Base-by-base conservation (phyloP, 2,329 filamentous ascomycete species). In the Colletotrichum sp. region DNA sequence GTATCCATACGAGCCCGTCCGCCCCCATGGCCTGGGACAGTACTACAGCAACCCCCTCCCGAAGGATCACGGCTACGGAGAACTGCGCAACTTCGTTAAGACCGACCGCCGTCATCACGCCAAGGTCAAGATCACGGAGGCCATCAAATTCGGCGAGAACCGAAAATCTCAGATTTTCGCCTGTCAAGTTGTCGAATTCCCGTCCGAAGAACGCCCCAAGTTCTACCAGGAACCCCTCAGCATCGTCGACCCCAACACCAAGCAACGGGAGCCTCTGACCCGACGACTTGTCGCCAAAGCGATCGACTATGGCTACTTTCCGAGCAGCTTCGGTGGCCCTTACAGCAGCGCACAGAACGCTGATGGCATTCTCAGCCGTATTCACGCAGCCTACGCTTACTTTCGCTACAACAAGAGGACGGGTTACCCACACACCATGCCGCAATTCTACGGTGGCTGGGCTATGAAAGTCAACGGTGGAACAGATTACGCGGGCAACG, bases 311-410 rank as follows among this genome's bases (percentile, higher is more conserved):
- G 60, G 36, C 6, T 36, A 15, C n/a, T 25, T 25, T 22, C 22
- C 22, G 3, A 30, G 22, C 36, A 16, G 15, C 36, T 28, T 44
- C 0, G 63, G 63, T 0, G 63, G n/a, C 0, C 63, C 63, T 0
- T 30, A 4, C 34, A 3, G 0, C 13, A 48, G 9, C 63, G 0
- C 8, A 1, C 0, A 66, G 16, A 1, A 48, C 0, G 25, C 63
- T 0, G 63, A 66, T 2, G 63, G 36, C 22, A 1, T 48, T 1
- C 28, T 66, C 0, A 28, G 32, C 63, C 63, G 63, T 44, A 27
- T 48, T 1, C 36, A 30, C 44, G 63, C 32, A 25, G 63, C 36
- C 25, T 52, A 66, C 1, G 27, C 16, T 0, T 28, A 48, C 34
- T 66, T 1, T 22, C 22, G 34, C 25, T 25, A 6, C 1, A 25